Conservation (phyloP, 1,284 basidiomycete genomes). For the Volvariella volvacea region DNA sequence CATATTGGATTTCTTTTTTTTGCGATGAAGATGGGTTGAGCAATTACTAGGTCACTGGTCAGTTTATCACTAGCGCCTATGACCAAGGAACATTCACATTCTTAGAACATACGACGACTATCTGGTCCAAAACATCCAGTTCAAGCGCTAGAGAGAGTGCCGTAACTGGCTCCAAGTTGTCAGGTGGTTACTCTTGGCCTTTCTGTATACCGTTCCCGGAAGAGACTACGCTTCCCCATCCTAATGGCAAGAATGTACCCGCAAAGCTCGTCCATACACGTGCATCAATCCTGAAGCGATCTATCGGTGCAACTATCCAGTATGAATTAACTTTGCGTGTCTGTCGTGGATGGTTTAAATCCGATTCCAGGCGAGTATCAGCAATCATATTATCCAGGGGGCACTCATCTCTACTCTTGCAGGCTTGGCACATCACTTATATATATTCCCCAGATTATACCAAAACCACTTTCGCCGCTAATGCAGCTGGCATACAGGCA, state of each 20-base stretch:
- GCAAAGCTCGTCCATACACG: background rate
- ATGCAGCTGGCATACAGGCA: background rate
- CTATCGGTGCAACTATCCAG: background rate
- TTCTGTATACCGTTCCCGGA: background rate
- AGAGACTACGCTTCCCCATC: background rate
- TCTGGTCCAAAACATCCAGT: background rate
- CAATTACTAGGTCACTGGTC: background rate
- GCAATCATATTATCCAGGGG: background rate
- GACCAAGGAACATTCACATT: background rate
- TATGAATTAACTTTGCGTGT: background rate
- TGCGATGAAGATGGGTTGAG: background rate
- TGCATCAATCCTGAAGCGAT: background rate
- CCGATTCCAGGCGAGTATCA: background rate
- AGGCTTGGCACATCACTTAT: background rate
- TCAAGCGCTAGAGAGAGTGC: too few relatives aligned
- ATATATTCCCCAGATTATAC: background rate
- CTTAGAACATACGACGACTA: background rate
- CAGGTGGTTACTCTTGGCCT: background rate
- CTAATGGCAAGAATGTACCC: background rate
- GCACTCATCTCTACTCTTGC: background rate
- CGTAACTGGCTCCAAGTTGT: background rate
- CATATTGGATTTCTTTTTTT: background rate
- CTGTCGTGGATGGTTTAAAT: background rate
- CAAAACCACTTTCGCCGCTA: background rate
- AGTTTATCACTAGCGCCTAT: background rate